phyloP scores from a whole-genome alignment of 2,329 filamentous ascomycete species.

The Verticillium zaregamsianum region DNA sequence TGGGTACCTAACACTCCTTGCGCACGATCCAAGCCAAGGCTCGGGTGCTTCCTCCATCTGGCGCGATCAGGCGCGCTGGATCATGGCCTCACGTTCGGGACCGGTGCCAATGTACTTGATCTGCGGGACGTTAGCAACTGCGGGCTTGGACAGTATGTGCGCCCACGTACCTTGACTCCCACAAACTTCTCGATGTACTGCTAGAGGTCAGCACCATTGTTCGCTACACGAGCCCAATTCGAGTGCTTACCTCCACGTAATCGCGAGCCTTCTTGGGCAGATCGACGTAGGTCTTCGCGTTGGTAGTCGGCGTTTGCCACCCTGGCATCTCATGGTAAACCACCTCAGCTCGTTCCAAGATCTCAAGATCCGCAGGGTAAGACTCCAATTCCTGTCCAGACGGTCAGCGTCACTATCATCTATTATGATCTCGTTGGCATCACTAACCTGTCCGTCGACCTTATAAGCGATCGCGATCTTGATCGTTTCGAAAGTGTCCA shows the following conservation, averaged over 20 bases:
- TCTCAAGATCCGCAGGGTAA: slow-evolving; percentile 52
- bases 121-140: slow-evolving; percentile 18
- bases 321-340: slow-evolving; percentile 66
- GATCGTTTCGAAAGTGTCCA: slow-evolving; percentile 71
- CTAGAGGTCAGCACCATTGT: slow-evolving; percentile 9
- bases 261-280: slow-evolving; percentile 60
- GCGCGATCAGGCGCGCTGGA: slow-evolving; percentile 26
- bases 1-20: slow-evolving; percentile 8
- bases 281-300: slow-evolving; percentile 55
- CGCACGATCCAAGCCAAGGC: slow-evolving; percentile 7
- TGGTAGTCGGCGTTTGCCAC: slow-evolving; percentile 63
- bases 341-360: slow-evolving; percentile 57
- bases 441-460: slow-evolving; percentile 10
- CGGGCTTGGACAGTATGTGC: slow-evolving; percentile 8
- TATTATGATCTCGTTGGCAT: slow-evolving; percentile 10
- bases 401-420: slow-evolving; percentile 21
- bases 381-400: slow-evolving; percentile 30
- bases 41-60: slow-evolving; percentile 4
- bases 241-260: slow-evolving; percentile 49
- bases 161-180: slow-evolving; percentile 44
- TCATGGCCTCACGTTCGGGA: slow-evolving; percentile 61
- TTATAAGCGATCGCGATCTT: slow-evolving; percentile 69
- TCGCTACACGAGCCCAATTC: slow-evolving; percentile 9
- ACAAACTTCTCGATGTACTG: slow-evolving; percentile 61
- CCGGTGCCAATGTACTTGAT: slow-evolving; percentile 65